Conservation (phyloP, 345 rosid genomes). For the Lagerstroemia speciosa region DNA sequence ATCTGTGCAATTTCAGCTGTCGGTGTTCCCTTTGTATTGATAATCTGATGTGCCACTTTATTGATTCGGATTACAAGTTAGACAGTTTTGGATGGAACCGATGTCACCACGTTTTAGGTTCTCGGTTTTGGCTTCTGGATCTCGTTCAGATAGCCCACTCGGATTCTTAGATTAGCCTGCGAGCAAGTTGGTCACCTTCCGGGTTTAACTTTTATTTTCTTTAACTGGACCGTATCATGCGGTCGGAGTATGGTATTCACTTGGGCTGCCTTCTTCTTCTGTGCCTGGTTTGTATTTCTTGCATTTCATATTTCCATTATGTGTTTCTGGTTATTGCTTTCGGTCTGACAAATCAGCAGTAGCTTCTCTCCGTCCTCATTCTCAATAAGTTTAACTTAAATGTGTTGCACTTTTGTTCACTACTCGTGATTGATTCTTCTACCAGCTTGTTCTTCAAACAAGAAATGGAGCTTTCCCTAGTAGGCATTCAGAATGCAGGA, state of each 20-base stretch:
- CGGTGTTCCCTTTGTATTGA: neutral
- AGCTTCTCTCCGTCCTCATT: too few species aligned
- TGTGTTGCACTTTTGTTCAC: too few species aligned
- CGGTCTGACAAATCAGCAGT: too few species aligned
- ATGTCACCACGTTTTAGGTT: neutral
- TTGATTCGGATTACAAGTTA: neutral
- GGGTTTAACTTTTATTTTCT: too few species aligned
- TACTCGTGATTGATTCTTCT: neutral
- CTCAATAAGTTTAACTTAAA: too few species aligned
- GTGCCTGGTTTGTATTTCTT: too few species aligned
- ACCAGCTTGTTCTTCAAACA: conserved; percentile 83
- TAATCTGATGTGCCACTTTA: neutral
- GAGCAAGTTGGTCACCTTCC: neutral
- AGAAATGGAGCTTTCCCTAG: conserved; percentile 94
- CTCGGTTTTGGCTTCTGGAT: neutral
- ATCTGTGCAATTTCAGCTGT: neutral
- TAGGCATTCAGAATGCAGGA: conserved; percentile 97
- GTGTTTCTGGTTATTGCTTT: too few species aligned
- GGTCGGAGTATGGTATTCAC: too few species aligned
- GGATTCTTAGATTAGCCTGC: neutral
- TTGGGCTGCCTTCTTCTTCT: too few species aligned
- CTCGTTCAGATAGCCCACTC: neutral
- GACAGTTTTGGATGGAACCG: neutral
- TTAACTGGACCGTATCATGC: too few species aligned
- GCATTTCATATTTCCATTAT: too few species aligned